Base-by-base conservation (phyloP, 1,284 basidiomycete genomes). In the Melampsora larici-populina region DNA sequence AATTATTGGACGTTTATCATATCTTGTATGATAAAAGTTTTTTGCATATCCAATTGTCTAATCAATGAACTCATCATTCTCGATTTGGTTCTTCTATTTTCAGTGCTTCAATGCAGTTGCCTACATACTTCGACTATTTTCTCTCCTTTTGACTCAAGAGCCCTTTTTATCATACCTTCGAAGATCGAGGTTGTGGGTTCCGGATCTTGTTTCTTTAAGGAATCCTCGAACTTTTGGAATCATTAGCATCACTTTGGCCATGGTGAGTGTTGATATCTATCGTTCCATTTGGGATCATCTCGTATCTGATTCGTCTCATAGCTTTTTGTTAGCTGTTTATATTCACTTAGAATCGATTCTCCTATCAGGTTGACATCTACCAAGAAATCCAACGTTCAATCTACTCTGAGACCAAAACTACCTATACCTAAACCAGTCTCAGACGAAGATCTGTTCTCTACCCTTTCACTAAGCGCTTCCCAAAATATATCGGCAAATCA, bases 1-100 rank as follows among this genome's bases (percentile, higher is more conserved):
- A 77, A 48, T 77, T 0, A 62, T 77, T 17, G 75, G 75, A 29
- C 70, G 64, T 70, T 26, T 40, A 31, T 36, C 33, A 1, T 77
- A 69, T 64, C 21, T 77, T 31, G 75, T 77, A 36, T 48, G 66
- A 40, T 51, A 36, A 15, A 68, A n/a, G 6, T n/a, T 43, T 48
- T 36, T 73, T 26, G 49, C 26, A 8, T 6, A 17, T 29, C 31
- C 18, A 5, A 26, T 31, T 51, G 26, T n/a, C n/a, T 26, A 5
- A 31, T 40, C 18, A 9, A 64, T 21, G 8, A 60, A 64, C 63
- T 64, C 1, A 43, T 68, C 26, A 43, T 24, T 43, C 18, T 11
- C n/a, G 33, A 17, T 11, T 31, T 65, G 29, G 29, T 64, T 36
- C 60, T 51, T 65, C 8, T 48, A 13, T 21, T 51, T 62, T 7